Base-by-base conservation (phyloP, 768 basidiomycete genomes). In the Termitomyces sp. region DNA sequence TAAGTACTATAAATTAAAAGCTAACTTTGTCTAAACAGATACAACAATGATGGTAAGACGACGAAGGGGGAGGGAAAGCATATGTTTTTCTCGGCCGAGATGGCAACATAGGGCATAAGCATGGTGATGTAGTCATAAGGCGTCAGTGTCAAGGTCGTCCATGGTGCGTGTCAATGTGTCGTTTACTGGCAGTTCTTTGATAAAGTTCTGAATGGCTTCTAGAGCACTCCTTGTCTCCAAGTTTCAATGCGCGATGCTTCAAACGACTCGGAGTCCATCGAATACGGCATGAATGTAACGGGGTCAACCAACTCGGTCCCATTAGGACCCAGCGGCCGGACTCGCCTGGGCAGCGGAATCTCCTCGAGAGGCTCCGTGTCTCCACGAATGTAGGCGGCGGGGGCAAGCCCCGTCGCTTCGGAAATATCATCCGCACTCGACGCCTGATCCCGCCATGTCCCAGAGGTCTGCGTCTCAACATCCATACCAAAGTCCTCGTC, bases 401-500 rank as follows among this genome's bases (percentile, higher is more conserved):
- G n/a, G 38, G 22, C 12, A 8, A 35, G 38, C 38, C 28, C 28
- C 28, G 33, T 33, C 2, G 18, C 52, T 45, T 57, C 57, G 16
- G 52, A 53, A 33, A 28, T 13, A 4, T 57, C 60, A 4, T 57
- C 60, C 9, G 9, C n/a, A 36, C 24, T 48, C 24, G 56, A 59
- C 4, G 16, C 16, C 15, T 44, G 48, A 4, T 52, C 49, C 15
- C 16, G 16, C 62, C 54, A 59, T 42, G 54, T 57, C 35, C 38
- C 57, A 49, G 51, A 55, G 7, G 36, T 13, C 45, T 50, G 55
- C n/a, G 59, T 61, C 16, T 49, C 54, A 18, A 28, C 42, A 2
- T 63, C 63, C 55, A 60, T 57, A n/a, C 42, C 55, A 40, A 42
- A 60, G 18, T 36, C 35, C 6, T n/a, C 39, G 7, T 15, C 28